Evolutionary conservation across 371 early-diverging fungal genomes (phyloP), one percentile per base, ranked within the genome.

Genomic region (Mortierella sp.): DNA sequence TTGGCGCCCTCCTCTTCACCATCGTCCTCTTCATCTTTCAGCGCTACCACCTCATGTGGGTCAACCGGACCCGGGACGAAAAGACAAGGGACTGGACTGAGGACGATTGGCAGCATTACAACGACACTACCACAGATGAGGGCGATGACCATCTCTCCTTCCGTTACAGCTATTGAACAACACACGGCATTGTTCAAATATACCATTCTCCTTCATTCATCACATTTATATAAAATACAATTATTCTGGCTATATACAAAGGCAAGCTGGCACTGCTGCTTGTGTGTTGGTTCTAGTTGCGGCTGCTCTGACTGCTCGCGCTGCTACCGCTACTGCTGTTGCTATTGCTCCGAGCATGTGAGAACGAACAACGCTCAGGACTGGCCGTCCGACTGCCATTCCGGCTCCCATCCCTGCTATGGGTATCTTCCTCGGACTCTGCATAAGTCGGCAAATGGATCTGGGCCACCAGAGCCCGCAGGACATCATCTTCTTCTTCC

Each of bases 91-190:
- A 71, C 11, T 79, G 79, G 85, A 74, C 77, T 3, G 74, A 43
- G 0, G 74, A 64, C 0, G 85, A 85, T 14, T 79, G 85, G 79
- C 24, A 66, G 19, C 67, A 76, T 31, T 85, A 85, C 31, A 76
- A 79, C 29, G 74, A 73, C 14, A 77, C 79, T 9, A 85, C 85
- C 0, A 76, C 29, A 24, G 76, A 85, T 64, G 68, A 71, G 14
- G 85, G 85, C 29, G 79, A 85, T 44, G 79, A 79, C 45, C 79
- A 77, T n/a, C 72, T 79, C 1, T 79, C 79, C 5, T 85, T 79
- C 74, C 58, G 71, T 9, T 85, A 77, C 48, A 71, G 44, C 41
- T 85, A 79, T 50, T 85, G 69, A 45, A 40, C 58, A 6, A 14
- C 29, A 19, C 47, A 52, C 9, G 26, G 26, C 13, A 29, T 29